These are phyloP conservation scores for Globisporangium barbulae DNA, from an alignment of 352 stramenopile species.

Conservation along the genomic window DNA sequence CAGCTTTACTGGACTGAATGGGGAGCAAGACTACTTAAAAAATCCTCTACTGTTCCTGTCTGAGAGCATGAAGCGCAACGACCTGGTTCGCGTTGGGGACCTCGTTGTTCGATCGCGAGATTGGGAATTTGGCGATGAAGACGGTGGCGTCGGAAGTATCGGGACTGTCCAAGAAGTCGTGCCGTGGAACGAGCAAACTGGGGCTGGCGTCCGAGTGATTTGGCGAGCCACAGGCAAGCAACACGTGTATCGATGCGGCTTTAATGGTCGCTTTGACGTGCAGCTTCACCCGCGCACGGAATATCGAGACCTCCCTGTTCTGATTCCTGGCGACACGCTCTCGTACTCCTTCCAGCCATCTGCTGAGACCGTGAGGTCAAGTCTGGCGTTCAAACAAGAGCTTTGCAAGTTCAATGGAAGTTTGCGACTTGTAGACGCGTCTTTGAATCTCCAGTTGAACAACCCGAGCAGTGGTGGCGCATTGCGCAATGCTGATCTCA, in stretches of 20 bases:
- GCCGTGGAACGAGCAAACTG: slow-evolving; percentile 40
- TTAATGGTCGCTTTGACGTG: slow-evolving; percentile 60
- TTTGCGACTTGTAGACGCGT: slow-evolving; percentile 15
- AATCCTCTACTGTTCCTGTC: slow-evolving; percentile 37
- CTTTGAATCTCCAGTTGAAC: slow-evolving; percentile 22
- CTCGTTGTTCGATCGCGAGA: slow-evolving; percentile 56
- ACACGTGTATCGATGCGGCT: slow-evolving; percentile 62
- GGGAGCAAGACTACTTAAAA: slow-evolving; percentile 23
- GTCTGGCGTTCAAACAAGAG: slow-evolving; percentile 13
- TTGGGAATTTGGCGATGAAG: slow-evolving; percentile 75
- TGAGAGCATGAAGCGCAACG: slow-evolving; percentile 27
- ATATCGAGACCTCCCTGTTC: slow-evolving; percentile 28
- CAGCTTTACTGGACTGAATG: slow-evolving; percentile 32
- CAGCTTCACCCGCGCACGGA: slow-evolving; percentile 23
- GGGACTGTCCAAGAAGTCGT: slow-evolving; percentile 56
- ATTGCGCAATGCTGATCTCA: slow-evolving; percentile 30
- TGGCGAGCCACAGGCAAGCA: slow-evolving; percentile 40
- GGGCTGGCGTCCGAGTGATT: slow-evolving; percentile 52
- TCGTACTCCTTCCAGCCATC: slow-evolving; percentile 30
- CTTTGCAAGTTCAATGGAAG: slow-evolving; percentile 35
- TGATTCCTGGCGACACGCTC: slow-evolving; percentile 42
- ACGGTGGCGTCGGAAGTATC: slow-evolving; percentile 54
- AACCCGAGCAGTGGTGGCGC: slow-evolving; percentile 15
- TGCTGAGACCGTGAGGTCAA: slow-evolving; percentile 4
- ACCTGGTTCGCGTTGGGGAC: slow-evolving; percentile 39